Evolutionary conservation across 768 basidiomycete genomes (phyloP).

Genomic region (Leccinum truebloodii): DNA sequence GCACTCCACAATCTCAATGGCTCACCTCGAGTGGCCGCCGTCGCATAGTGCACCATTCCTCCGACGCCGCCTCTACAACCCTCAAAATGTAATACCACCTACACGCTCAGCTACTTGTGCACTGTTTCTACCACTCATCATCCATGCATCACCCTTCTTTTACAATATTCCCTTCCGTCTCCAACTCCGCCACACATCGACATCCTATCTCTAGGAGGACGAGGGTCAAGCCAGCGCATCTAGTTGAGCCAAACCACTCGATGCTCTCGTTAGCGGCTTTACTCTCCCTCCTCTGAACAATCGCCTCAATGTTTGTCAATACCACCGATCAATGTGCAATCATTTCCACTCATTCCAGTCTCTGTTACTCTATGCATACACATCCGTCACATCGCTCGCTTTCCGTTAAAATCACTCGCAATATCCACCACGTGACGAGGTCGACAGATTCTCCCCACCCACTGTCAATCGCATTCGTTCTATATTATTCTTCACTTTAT

Average conservation of each 20-base stretch:
- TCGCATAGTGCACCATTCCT: conserved; percentile 53
- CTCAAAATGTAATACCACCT: conserved; percentile 79
- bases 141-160: conserved; percentile 62
- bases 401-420: conserved; percentile 42
- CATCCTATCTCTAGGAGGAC: conserved; percentile 42
- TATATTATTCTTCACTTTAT: conserved; percentile 88
- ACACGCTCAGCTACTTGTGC: conserved; percentile 63
- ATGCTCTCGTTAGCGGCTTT: conserved; percentile 15
- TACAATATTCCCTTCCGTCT: conserved; percentile 53
- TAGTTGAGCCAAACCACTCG: conserved; percentile 24
- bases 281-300: conserved; percentile 16
- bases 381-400: conserved; percentile 50
- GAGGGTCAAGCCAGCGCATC: conserved; percentile 16
- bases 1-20: conserved; percentile 79
- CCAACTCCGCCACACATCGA: conserved; percentile 50
- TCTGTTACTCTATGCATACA: conserved; percentile 60
- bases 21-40: conserved; percentile 52
- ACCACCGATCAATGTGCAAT: conserved; percentile 33
- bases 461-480: conserved; percentile 54
- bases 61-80: conserved; percentile 47
- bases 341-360: conserved; percentile 42
- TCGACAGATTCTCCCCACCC: conserved; percentile 52
- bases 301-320: conserved; percentile 16
- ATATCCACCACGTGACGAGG: conserved; percentile 50
- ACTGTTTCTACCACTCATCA: conserved; percentile 64